Percentiles rank a stretch among this genome's conserved stretches.
Evolutionary conservation across 208 protist genomes (phyloP).

Genomic region (Leptomonas seymouri): DNA sequence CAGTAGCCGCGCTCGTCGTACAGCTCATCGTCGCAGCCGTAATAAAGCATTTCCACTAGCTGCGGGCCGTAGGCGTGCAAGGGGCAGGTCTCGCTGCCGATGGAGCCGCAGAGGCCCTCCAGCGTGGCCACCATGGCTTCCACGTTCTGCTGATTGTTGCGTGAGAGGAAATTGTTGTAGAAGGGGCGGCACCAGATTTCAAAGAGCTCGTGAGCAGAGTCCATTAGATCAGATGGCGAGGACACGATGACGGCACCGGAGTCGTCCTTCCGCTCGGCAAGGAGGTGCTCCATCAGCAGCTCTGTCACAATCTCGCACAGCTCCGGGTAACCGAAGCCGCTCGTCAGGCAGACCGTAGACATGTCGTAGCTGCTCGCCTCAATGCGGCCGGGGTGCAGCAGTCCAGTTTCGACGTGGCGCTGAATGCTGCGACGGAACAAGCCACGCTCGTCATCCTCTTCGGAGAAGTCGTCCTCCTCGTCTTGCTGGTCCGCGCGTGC

Average conservation of each 20-base stretch:
- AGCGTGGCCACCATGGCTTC: slow-evolving; percentile 79
- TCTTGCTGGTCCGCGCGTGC: slow-evolving; percentile 29
- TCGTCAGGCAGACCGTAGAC: slow-evolving; percentile 56
- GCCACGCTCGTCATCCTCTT: slow-evolving; percentile 47
- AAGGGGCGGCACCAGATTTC: slow-evolving; percentile 72
- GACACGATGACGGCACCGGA: slow-evolving; percentile 1
- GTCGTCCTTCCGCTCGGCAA: slow-evolving; percentile 34
- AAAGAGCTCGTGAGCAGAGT: slow-evolving; percentile 48
- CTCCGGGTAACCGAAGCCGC: slow-evolving; percentile 52
- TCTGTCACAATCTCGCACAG: slow-evolving; percentile 79
- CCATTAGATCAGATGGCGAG: slow-evolving; percentile 25
- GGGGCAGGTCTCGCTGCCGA: slow-evolving; percentile 43
- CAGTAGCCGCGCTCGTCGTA: slow-evolving; percentile 81
- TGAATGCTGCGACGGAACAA: slow-evolving; percentile 45
- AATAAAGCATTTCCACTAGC: slow-evolving; percentile 76
- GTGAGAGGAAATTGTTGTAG: slow-evolving; percentile 59
- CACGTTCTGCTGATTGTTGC: slow-evolving; percentile 41
- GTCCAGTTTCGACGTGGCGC: slow-evolving; percentile 41
- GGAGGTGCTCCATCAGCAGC: slow-evolving; percentile 60
- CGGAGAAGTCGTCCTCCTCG: slow-evolving; percentile 37
- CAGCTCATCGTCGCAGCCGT: slow-evolving; percentile 66
- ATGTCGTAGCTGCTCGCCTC: slow-evolving; percentile 61
- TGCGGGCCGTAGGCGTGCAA: slow-evolving; percentile 54
- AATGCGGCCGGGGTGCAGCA: slow-evolving; percentile 57
- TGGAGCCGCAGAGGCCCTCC: slow-evolving; percentile 60